These are phyloP conservation scores for Naganishia friedmannii DNA, from an alignment of 768 basidiomycete genomes.

Conservation along the genomic window DNA sequence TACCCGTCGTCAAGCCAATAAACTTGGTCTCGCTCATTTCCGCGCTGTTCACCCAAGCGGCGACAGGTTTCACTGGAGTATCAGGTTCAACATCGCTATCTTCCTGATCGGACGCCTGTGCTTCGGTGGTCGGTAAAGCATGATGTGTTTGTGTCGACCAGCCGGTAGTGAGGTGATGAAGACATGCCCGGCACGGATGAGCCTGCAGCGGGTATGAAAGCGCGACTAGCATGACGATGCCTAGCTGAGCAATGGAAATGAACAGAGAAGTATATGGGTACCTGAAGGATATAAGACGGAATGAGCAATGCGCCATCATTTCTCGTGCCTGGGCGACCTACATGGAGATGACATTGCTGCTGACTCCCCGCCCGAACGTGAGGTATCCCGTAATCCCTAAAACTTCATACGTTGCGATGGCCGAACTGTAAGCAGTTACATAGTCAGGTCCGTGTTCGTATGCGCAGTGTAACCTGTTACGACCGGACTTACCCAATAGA, in stretches of 20 bases:
- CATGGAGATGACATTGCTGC: slow-evolving; percentile 91
- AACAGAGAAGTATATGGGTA: slow-evolving; percentile 69
- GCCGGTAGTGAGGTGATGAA: slow-evolving; percentile 60
- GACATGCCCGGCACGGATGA: slow-evolving; percentile 83
- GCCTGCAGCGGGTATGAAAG: slow-evolving; percentile 94
- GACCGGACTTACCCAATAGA: slow-evolving; percentile 66
- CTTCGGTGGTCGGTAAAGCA: slow-evolving; percentile 35
- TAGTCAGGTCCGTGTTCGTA: not conserved
- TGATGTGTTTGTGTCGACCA: slow-evolving; percentile 30
- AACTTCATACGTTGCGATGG: slow-evolving; percentile 78
- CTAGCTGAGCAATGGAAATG: slow-evolving; percentile 86
- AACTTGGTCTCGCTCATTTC: slow-evolving; percentile 42
- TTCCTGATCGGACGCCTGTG: slow-evolving; percentile 44
- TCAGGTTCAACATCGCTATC: slow-evolving; percentile 37
- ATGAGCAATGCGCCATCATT: not conserved
- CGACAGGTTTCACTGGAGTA: slow-evolving; percentile 13
- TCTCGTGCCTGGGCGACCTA: slow-evolving; percentile 52
- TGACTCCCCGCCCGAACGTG: slow-evolving; percentile 87
- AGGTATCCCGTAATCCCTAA: slow-evolving; percentile 71
- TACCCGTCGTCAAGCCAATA: slow-evolving; percentile 40
- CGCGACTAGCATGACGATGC: slow-evolving; percentile 82
- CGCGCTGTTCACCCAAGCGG: slow-evolving; percentile 23
- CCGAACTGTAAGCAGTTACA: slow-evolving; percentile 51
- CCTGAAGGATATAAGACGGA: slow-evolving; percentile 32
- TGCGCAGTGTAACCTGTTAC: not conserved